These are phyloP conservation scores for Populus ilicifolia DNA, from an alignment of 345 rosid species.

Conservation along the genomic window DNA sequence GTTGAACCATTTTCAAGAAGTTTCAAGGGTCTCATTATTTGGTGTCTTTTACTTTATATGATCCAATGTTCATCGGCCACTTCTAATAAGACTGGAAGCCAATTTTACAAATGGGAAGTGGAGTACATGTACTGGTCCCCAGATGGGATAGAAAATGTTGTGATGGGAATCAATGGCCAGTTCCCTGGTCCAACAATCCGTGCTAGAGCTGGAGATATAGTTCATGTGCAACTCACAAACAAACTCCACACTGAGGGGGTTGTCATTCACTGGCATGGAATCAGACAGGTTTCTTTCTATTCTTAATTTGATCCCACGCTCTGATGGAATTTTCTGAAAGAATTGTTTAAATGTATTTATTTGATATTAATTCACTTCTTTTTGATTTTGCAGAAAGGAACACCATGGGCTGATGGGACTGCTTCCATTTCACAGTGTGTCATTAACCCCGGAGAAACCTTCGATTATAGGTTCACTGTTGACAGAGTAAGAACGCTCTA, in stretches of 20 bases:
- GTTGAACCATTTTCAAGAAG: neutral
- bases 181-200: slow-evolving; percentile 83
- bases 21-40: neutral
- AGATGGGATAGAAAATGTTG: slow-evolving; percentile 57
- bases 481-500: slow-evolving; percentile 44
- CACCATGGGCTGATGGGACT: slow-evolving; percentile 93
- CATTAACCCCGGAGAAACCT: slow-evolving; percentile 74
- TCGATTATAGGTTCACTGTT: slow-evolving; percentile 60
- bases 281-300: slow-evolving; percentile 52
- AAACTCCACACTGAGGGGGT: slow-evolving; percentile 71
- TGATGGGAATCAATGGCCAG: slow-evolving; percentile 74
- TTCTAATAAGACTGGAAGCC: neutral
- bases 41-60: neutral
- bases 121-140: slow-evolving; percentile 59
- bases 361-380: too few relatives aligned
- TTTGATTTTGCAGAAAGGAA: slow-evolving; percentile 43
- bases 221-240: slow-evolving; percentile 55
- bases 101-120: slow-evolving; percentile 51
- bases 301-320: neutral
- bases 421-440: slow-evolving; percentile 76
- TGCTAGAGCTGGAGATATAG: slow-evolving; percentile 57
- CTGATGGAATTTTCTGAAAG: too few relatives aligned
- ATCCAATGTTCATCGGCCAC: neutral
- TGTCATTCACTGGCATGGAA: slow-evolving; percentile 95
- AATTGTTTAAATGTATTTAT: too few relatives aligned